Base-by-base conservation (phyloP, 768 basidiomycete species). In the Cantharellus cinnabarinus region DNA sequence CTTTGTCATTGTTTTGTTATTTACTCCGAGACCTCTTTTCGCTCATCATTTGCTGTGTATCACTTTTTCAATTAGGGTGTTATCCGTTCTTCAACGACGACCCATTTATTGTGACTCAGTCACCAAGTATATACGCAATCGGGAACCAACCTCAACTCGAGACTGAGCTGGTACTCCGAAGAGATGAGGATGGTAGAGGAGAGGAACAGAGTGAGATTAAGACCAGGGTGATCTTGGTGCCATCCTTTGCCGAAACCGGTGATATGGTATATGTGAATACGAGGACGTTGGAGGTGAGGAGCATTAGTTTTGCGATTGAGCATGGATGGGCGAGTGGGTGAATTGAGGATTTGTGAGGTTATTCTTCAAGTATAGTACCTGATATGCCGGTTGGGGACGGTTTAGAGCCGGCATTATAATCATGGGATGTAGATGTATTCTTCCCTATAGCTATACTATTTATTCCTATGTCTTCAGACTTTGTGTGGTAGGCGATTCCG, bases 91-190 rank as follows among this genome's bases (percentile, higher is more conserved):
- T 85, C 56, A 75, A 79, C 38, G 72, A 74, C 15, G 95, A 99
- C 67, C 95, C 95, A 0, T 99, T 99, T 71, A 75, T 95, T 59
- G 75, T 99, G 40, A 65, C 72, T n/a, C 77, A 82, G 66, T 83
- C 89, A 4, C 95, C 95, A 14, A 81, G 95, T 67, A 70, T 98
- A 38, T 98, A 97, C 68, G 74, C 93, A 63, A 75, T 93, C n/a
- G 95, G 95, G 41, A 88, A 88, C 61, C 93, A 97, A 71, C 81
- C 83, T 39, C 72, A 72, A 61, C 97, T 97, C 65, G 78, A 75
- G 59, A 94, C 91, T 2, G 76, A 77, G 73, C 73, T 63, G 61
- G 74, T 62, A 70, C 52, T 34, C 34, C 15, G 52, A 14, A 7
- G 7, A 7, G 7, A 54, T 34, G 34, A 35, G 10, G 52, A 10